phyloP scores from a whole-genome alignment of 2,329 filamentous ascomycete genomes.

The Clonostachys byssicola region DNA sequence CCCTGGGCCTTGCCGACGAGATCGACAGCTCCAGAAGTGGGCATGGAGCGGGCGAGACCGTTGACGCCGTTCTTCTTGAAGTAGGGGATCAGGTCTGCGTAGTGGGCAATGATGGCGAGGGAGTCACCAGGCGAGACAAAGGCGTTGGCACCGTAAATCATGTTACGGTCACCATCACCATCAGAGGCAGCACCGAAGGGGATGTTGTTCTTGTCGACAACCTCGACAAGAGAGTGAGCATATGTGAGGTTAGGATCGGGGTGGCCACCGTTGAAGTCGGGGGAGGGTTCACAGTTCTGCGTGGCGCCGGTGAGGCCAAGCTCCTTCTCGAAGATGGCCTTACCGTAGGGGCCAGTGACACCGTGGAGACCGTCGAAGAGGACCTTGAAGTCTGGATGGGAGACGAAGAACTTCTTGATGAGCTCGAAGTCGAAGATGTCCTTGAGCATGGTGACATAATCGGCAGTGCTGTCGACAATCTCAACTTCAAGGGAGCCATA shows the following conservation, averaged over 20 bases:
- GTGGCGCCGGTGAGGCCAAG: constrained; percentile 74
- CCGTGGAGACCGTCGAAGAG: constrained; percentile 93
- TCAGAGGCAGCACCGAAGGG: constrained; percentile 97
- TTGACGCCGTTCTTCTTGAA: constrained; percentile 97
- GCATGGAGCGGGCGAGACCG: constrained; percentile 95
- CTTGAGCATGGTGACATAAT: constrained; percentile 95
- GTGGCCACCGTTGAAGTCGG: constrained; percentile 96
- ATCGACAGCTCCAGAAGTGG: constrained; percentile 91
- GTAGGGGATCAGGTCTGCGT: constrained; percentile 94
- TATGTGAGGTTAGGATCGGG: constrained; percentile 98
- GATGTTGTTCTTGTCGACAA: constrained; percentile 84
- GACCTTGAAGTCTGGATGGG: constrained; percentile 90
- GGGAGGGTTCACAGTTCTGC: constrained; percentile 88
- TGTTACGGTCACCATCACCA: constrained; percentile 97
- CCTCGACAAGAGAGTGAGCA: constrained; percentile 89
- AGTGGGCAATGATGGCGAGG: constrained; percentile 95
- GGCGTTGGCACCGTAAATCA: constrained; percentile 97
- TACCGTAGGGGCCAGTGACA: constrained; percentile 92
- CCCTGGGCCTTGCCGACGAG: constrained; percentile 93
- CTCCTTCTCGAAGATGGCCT: constrained; percentile 92
- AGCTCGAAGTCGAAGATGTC: constrained; percentile 97
- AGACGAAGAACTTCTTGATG: constrained; percentile 88
- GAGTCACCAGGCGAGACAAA: constrained; percentile 98
- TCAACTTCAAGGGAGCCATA: constrained; percentile 90
- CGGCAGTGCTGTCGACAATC: constrained; percentile 86